Conservation (phyloP, 2,329 filamentous ascomycete genomes). For the Colletotrichum sp. region DNA sequence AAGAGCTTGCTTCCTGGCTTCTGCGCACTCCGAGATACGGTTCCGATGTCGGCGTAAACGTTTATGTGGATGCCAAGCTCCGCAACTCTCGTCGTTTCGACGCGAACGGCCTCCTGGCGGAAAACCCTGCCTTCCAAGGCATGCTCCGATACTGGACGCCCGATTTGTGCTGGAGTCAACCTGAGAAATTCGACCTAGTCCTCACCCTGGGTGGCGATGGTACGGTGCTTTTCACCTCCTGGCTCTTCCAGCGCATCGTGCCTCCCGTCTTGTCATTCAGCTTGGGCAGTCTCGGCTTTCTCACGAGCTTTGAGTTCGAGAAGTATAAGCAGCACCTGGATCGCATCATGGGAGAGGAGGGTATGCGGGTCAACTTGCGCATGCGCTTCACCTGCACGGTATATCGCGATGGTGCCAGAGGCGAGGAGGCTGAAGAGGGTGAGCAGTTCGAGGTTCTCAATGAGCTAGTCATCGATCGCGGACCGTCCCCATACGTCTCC, state of each 20-base stretch:
- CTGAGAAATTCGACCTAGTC: constrained; percentile 95
- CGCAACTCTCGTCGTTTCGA: constrained; percentile 88
- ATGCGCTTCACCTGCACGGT: constrained; percentile 99
- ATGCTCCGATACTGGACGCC: constrained; percentile 98
- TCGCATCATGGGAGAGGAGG: constrained; percentile 89
- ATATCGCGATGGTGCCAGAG: constrained; percentile 71
- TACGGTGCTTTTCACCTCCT: constrained; percentile 86
- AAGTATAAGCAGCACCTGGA: constrained; percentile 87
- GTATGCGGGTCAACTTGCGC: constrained; percentile 96
- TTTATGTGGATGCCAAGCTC: constrained; percentile 97
- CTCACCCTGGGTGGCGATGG: constrained; percentile 86
- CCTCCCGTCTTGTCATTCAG: constrained; percentile 86
- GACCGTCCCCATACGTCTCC: constrained; percentile 95
- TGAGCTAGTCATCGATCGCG: constrained; percentile 96
- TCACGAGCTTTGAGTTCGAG: constrained; percentile 87
- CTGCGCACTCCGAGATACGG: constrained; percentile 89
- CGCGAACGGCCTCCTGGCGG: constrained; percentile 71
- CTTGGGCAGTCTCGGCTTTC: constrained; percentile 83
- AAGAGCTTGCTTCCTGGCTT: constrained; percentile 87
- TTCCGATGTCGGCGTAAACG: constrained; percentile 88
- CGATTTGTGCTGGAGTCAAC: constrained; percentile 90
- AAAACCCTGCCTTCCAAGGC: constrained; percentile 76
- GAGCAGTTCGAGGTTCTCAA: constrained; percentile 99
- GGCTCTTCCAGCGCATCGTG: constrained; percentile 90
- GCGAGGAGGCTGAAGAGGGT: constrained; percentile 78